Evolutionary conservation across 2,329 filamentous ascomycete species (phyloP), one percentile per base, ranked within the genome.

Genomic region (Rhexocercosporidium sp.): DNA sequence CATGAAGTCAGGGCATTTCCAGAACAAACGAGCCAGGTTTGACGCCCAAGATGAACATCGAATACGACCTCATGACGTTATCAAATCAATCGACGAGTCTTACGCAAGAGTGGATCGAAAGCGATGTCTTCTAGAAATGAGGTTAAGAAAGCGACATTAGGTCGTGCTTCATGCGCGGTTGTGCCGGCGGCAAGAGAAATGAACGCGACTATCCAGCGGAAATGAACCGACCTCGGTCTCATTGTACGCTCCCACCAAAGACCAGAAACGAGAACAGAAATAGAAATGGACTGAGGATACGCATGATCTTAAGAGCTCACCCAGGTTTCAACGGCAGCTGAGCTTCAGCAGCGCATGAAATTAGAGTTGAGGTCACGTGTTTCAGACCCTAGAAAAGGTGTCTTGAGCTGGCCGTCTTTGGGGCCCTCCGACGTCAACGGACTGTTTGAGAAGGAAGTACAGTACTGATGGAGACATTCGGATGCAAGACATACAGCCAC

Each of bases 321-420:
- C 29, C 20, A 27, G 34, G 34, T 37, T 37, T 57, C 54, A 57
- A 57, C n/a, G 20, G 34, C 54, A 41, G 31, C 54, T 41, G 54
- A 39, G 25, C 14, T 12, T 27, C 8, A 39, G 31, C 31, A 11
- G 20, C n/a, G 54, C 54, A 57, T 39, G 54, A 39, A 41, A 41
- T 25, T 37, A 53, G 16, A 59, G 51, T 7, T 7, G 25, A 22
- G 62, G 62, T 64, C 62, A 64, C 62, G 62, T 64, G 62, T 64
- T 64, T 64, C 51, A 47, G 22, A 47, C 53, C 51, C 27, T 34
- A 34, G 20, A 41, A 18, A 27, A 53, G 49, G 49, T 7, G 22
- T 27, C n/a, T 7, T 12, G 20, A 22, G 11, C 34, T 39, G 54
- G 34, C 54, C 54, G 25, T 25, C 31, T 22, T 18, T 18, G 54